Evolutionary conservation across 768 basidiomycete genomes (phyloP).

Genomic region (Leccinum subtestaceum): DNA sequence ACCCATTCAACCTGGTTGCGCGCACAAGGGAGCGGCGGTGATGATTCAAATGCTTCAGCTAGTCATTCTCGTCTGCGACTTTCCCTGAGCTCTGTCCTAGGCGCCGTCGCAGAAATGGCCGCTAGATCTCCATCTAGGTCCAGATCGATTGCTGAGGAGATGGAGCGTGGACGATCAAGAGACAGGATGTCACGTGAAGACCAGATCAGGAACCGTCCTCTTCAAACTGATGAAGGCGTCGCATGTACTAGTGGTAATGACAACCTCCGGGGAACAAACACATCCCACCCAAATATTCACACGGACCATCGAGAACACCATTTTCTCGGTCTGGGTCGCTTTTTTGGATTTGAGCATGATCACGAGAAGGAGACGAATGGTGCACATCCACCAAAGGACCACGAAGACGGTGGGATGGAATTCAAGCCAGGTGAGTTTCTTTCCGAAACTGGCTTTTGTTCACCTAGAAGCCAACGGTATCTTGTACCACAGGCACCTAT

Average conservation of each 20-base stretch:
- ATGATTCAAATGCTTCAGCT: background rate
- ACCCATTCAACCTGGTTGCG: background rate
- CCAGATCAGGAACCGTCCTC: background rate
- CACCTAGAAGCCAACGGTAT: background rate
- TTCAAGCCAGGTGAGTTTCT: slow-evolving; percentile 72
- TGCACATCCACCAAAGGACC: slow-evolving; percentile 37
- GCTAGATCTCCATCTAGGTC: slow-evolving; percentile 15
- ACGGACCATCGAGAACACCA: slow-evolving; percentile 15
- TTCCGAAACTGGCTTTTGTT: background rate
- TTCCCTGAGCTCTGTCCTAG: slow-evolving; percentile 18
- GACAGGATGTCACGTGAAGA: slow-evolving; percentile 8
- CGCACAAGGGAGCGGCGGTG: background rate
- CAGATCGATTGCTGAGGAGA: slow-evolving; percentile 34
- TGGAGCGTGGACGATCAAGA: slow-evolving; percentile 23
- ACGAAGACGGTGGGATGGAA: slow-evolving; percentile 73
- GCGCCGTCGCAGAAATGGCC: slow-evolving; percentile 18
- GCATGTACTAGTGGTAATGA: background rate
- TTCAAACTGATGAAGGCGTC: background rate
- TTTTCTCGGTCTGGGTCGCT: slow-evolving; percentile 37
- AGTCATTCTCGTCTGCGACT: slow-evolving; percentile 18
- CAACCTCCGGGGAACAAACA: background rate
- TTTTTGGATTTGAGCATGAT: slow-evolving; percentile 20
- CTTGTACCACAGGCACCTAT: slow-evolving; percentile 66
- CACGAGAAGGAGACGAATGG: slow-evolving; percentile 11
- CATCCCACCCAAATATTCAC: background rate